These are phyloP conservation scores for Mangifera indica DNA, from an alignment of 345 rosid species.

Conservation along the genomic window DNA sequence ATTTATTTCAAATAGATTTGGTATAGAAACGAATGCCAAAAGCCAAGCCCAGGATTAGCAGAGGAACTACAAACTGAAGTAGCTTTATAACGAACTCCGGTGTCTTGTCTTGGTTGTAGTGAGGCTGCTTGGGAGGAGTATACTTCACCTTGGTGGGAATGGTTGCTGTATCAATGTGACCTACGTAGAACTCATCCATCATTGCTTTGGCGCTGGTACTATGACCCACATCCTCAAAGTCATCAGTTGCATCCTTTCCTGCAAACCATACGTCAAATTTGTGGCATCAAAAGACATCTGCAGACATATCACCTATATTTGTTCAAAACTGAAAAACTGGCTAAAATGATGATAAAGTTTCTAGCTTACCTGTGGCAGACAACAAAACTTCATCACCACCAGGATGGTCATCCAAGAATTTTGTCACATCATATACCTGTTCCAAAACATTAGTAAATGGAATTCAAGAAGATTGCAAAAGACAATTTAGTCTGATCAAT, in stretches of 20 bases:
- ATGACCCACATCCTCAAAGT: conserved; percentile 94
- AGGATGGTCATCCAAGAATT: conserved; percentile 80
- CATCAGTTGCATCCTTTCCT: conserved; percentile 96
- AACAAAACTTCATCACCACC: conserved; percentile 79
- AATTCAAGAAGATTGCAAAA: neutral
- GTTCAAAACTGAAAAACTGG: neutral
- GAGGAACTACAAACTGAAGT: conserved; percentile 88
- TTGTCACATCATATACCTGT: conserved; percentile 73
- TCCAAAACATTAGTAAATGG: conserved; percentile 11
- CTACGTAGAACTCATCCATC: conserved; percentile 80
- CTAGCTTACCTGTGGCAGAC: conserved; percentile 51
- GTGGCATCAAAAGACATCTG: neutral
- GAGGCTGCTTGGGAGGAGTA: conserved; percentile 67
- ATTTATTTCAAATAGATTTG: conserved; percentile 43
- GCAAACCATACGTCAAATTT: conserved; percentile 1
- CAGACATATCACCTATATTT: neutral
- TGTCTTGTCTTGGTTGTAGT: conserved; percentile 76
- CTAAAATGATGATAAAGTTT: neutral
- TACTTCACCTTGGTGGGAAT: conserved; percentile 54
- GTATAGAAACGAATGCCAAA: conserved; percentile 73
- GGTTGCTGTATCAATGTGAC: conserved; percentile 65
- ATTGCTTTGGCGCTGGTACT: conserved; percentile 75
- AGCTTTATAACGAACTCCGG: conserved; percentile 64
- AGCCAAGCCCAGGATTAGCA: conserved; percentile 90
- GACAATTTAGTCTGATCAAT: neutral